phyloP scores from a whole-genome alignment of 2,329 filamentous ascomycete genomes.

The Myotisia sp. region DNA sequence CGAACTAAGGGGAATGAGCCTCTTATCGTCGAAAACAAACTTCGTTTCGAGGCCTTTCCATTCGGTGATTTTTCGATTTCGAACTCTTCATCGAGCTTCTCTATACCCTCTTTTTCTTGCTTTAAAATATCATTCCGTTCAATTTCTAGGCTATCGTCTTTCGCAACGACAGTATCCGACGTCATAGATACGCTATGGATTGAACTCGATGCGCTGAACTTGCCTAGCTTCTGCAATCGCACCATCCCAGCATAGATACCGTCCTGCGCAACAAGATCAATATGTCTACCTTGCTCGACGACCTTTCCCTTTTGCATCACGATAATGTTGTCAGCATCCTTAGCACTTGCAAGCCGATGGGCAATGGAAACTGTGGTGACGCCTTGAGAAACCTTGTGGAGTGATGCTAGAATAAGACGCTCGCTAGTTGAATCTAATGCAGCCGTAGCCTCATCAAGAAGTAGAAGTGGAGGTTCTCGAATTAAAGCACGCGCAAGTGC shows the following conservation, averaged over 20 bases:
- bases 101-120: neutral
- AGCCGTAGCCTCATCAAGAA: constrained; percentile 27
- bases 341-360: constrained; percentile 24
- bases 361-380: constrained; percentile 26
- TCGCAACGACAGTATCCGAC: constrained; percentile 2
- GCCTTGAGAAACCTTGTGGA: constrained; percentile 18
- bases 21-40: constrained; percentile 16
- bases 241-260: constrained; percentile 38
- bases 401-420: constrained; percentile 21
- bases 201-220: constrained; percentile 9
- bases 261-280: constrained; percentile 20
- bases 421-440: constrained; percentile 25
- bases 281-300: constrained; percentile 22
- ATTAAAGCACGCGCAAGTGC: constrained; percentile 76
- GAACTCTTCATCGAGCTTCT: neutral
- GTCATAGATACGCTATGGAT: constrained; percentile 3
- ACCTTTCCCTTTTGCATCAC: constrained; percentile 23
- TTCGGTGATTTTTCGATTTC: neutral
- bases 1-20: constrained; percentile 28
- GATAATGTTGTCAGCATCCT: constrained; percentile 26
- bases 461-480: constrained; percentile 65
- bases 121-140: constrained; percentile 1
- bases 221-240: constrained; percentile 29
- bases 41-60: constrained; percentile 1
- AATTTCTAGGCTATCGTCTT: neutral